phyloP scores from a whole-genome alignment of 139 green algal species.

The Micromonas commoda region DNA sequence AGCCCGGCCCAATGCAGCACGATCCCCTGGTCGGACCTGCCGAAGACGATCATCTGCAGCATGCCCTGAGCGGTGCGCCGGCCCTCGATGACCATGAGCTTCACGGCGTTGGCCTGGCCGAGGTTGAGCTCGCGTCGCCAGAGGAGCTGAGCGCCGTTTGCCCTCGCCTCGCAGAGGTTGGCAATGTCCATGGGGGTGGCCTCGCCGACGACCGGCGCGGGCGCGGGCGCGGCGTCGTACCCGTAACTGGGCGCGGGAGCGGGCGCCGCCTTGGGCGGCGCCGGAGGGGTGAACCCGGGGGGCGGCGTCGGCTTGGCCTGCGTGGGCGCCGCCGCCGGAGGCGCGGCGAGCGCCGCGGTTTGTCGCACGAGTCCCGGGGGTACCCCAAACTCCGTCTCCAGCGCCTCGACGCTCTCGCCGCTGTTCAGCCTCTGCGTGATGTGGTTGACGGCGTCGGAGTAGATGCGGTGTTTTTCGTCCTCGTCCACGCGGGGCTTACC shows the following conservation, averaged over 20 bases:
- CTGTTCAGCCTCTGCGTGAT: neutral
- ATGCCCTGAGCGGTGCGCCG: neutral
- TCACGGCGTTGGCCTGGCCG: neutral
- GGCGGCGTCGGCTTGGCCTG: neutral
- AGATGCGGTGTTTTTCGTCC: neutral
- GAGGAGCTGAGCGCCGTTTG: neutral
- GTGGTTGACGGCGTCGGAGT: neutral
- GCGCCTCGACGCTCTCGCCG: neutral
- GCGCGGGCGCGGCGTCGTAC: too few species aligned
- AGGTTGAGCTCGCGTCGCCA: neutral
- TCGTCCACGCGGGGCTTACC: slow-evolving; percentile 40
- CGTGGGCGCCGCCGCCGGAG: neutral
- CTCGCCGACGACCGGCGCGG: neutral
- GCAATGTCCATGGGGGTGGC: neutral
- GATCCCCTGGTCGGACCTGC: neutral
- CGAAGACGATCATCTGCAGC: slow-evolving; percentile 9
- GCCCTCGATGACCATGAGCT: neutral
- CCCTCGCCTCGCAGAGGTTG: neutral
- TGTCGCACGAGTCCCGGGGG: neutral
- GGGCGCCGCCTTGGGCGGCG: neutral
- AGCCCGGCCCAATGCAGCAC: slow-evolving; percentile 1
- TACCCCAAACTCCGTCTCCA: neutral
- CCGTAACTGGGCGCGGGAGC: too few species aligned
- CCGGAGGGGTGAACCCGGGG: neutral
- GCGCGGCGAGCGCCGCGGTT: neutral